phyloP scores from a whole-genome alignment of 768 basidiomycete genomes.

The Boletus sp. region DNA sequence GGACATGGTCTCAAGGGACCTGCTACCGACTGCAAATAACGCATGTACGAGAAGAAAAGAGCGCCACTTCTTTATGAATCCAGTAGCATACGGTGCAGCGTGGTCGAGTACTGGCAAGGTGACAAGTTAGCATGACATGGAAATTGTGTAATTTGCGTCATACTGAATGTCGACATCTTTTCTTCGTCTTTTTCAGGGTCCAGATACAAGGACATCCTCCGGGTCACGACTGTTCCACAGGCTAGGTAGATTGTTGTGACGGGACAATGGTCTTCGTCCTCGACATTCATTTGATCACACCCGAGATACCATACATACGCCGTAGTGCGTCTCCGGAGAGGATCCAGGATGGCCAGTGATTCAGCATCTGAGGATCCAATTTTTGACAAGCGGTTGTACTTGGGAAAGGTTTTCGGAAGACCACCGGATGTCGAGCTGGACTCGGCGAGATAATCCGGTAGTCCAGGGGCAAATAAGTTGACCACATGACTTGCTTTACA shows the following conservation, averaged over 20 bases:
- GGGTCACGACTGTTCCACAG: not conserved
- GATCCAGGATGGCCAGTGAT: not conserved
- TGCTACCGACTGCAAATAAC: conserved; percentile 4
- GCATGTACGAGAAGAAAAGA: conserved; percentile 14
- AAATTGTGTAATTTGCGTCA: not conserved
- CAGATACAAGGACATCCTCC: not conserved
- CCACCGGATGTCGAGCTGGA: conserved; percentile 22
- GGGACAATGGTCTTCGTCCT: not conserved
- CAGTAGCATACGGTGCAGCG: conserved; percentile 2
- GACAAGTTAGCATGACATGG: not conserved
- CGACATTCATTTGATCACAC: not conserved
- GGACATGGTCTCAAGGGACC: conserved; percentile 2
- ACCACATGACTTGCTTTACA: not conserved
- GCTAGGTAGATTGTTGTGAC: not conserved
- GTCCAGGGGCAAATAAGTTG: conserved; percentile 15
- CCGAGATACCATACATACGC: conserved; percentile 1
- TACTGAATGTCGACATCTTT: conserved; percentile 13
- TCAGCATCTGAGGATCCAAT: not conserved
- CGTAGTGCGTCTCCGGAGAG: conserved; percentile 4
- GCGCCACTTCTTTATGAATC: conserved; percentile 8
- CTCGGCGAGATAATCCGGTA: conserved; percentile 15
- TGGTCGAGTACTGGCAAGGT: conserved; percentile 1
- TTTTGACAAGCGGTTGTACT: conserved; percentile 3
- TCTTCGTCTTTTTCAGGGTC: conserved; percentile 5
- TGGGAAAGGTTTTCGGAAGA: conserved; percentile 7